Base-by-base conservation (phyloP, 1,284 basidiomycete species). In the Golubevia sp. region DNA sequence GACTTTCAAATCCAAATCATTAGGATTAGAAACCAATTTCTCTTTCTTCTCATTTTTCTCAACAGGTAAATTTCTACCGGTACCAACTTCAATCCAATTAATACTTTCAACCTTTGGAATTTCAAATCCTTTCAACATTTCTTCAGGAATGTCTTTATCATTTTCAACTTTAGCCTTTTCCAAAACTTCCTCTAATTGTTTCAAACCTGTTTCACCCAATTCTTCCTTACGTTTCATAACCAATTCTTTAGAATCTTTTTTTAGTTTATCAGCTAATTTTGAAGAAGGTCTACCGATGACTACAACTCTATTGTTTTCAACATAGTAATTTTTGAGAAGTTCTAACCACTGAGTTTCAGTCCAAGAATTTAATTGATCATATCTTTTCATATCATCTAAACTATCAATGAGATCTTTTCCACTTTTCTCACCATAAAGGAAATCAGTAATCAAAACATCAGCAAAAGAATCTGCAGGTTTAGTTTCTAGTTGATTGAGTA, bases 241-340 rank as follows among this genome's bases (percentile, higher is more conserved):
- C 53, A 94, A 90, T 38, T 86, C 88, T 84, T 92, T 93, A 80
- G 96, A 94, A 49, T 91, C 90, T 53, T 87, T 87, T 76, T 94
- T 92, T 48, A 99, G 87, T 75, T 90, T 90, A 55, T 91, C 90
- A 0, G 91, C 92, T 50, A 99, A 88, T n/a, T 86, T 85, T 11
- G 92, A 90, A 0, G 95, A 98, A 0, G 97, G 97, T 78, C 90
- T 93, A 34, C 95, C 97, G 48, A 91, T 85, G 48, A 97, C 87
- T 11, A 81, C 79, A 6, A 81, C 62, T n/a, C 77, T 62, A 2
- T 75, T 50, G 24, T 77, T 79, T 56, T 70, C 68, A 48, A 82
- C 58, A 38, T 75, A 67, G 56, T 64, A 76, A 60, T 66, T 62
- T 7, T 63, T 61, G 60, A 83, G 57, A 48, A 82, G 23, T 15